A percentile compares a stretch with the other conserved stretches of the same genome.
Conservation (phyloP, 768 basidiomycete genomes). For the Clitopilus passeckerianus region DNA sequence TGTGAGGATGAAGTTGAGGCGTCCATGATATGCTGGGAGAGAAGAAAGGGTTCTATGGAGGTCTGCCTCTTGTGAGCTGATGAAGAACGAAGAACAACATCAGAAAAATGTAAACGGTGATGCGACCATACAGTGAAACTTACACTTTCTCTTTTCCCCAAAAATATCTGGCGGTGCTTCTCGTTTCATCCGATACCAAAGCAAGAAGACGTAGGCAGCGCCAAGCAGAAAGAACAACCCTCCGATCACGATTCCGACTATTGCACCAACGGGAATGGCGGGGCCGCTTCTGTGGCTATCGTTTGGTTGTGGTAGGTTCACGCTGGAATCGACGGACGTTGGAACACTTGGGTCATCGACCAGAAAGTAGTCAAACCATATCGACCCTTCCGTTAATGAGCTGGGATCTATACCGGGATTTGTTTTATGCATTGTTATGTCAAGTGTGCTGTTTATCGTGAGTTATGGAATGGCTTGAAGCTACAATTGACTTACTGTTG, state of each 20-base stretch:
- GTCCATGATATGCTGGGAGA: not conserved
- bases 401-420: constrained; percentile 14
- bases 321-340: constrained; percentile 3
- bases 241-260: constrained; percentile 26
- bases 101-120: no score
- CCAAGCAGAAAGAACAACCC: constrained; percentile 16
- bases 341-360: constrained; percentile 19
- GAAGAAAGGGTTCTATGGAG: constrained; percentile 4
- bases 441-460: constrained; percentile 17
- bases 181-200: constrained; percentile 14
- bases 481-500: constrained; percentile 24
- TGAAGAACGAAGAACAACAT: no score
- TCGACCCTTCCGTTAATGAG: constrained; percentile 26
- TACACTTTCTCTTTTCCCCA: not conserved
- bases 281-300: constrained; percentile 1
- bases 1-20: not conserved
- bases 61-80: not conserved
- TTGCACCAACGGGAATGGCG: constrained; percentile 14
- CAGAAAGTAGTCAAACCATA: constrained; percentile 38
- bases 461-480: not conserved
- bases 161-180: constrained; percentile 1
- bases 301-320: constrained; percentile 6
- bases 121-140: no score
- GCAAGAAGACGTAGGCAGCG: constrained; percentile 11
- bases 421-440: constrained; percentile 28